phyloP scores from a whole-genome alignment of 2,329 filamentous ascomycete species.

The Graphilbum sp. region DNA sequence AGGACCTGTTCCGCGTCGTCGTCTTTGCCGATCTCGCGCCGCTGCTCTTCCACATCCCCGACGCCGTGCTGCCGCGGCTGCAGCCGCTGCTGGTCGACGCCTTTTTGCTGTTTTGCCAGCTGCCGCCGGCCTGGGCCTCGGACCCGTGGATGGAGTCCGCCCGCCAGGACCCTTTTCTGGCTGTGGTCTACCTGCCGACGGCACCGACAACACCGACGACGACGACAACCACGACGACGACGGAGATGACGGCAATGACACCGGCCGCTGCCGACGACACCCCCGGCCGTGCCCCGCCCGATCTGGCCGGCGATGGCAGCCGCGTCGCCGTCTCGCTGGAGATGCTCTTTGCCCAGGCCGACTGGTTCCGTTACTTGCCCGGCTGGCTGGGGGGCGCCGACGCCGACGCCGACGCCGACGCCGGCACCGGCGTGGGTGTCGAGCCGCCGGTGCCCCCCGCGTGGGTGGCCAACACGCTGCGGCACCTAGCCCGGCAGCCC shows the following conservation, averaged over 20 bases:
- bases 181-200: conserved; percentile 3
- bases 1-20: conserved; percentile 71
- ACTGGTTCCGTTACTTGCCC: conserved; percentile 8
- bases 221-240: conserved; percentile 10
- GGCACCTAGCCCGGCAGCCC: conserved; percentile 27
- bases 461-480: conserved; percentile 38
- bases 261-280: too few species aligned
- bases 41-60: conserved; percentile 38
- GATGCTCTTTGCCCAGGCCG: conserved; percentile 9
- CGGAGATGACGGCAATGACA: neutral
- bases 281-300: conserved; percentile 1
- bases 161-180: conserved; percentile 35
- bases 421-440: neutral
- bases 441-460: conserved; percentile 19
- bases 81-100: conserved; percentile 43
- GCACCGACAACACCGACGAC: conserved; percentile 12
- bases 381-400: conserved; percentile 3
- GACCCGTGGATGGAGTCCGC: conserved; percentile 16
- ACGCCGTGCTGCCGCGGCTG: conserved; percentile 16
- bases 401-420: neutral
- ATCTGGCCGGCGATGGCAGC: conserved; percentile 7
- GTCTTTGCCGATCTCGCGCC: conserved; percentile 61
- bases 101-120: conserved; percentile 50
- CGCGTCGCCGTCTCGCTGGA: conserved; percentile 24
- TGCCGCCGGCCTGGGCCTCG: conserved; percentile 33